phyloP scores from a whole-genome alignment of 345 rosid genomes.

The Leavenworthia alabamica region DNA sequence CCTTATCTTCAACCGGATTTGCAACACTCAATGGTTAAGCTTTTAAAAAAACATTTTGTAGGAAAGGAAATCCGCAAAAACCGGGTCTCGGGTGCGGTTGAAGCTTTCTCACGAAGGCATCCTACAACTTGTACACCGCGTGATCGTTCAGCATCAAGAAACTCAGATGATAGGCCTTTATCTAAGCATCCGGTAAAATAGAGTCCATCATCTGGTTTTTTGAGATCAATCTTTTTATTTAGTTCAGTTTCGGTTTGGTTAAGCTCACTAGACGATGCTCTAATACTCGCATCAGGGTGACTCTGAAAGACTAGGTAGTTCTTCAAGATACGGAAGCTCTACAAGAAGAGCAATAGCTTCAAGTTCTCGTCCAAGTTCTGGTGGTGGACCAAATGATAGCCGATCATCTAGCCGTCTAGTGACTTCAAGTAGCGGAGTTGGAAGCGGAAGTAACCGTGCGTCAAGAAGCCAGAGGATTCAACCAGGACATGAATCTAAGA shows the following conservation, averaged over 20 bases:
- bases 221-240: background rate
- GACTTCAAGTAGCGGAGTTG: constrained; percentile 46
- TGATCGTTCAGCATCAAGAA: constrained; percentile 40
- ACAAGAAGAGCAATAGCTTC: constrained; percentile 58
- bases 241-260: background rate
- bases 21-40: background rate
- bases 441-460: constrained; percentile 32
- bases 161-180: constrained; percentile 42
- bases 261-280: background rate
- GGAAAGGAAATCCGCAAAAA: constrained; percentile 48
- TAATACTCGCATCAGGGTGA: constrained; percentile 36
- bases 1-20: background rate
- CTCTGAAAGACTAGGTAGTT: constrained; percentile 37
- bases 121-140: constrained; percentile 30
- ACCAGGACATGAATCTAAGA: constrained; percentile 44
- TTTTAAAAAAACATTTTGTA: constrained; percentile 3
- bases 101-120: constrained; percentile 57
- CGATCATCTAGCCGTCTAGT: constrained; percentile 48
- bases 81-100: constrained; percentile 58
- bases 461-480: constrained; percentile 57
- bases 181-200: constrained; percentile 45
- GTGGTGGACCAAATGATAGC: constrained; percentile 56
- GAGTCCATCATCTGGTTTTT: background rate
- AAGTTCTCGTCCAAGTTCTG: constrained; percentile 63
- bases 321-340: constrained; percentile 61